Conservation (phyloP, 2,329 filamentous ascomycete species). For the Fonsecaea nubica region DNA sequence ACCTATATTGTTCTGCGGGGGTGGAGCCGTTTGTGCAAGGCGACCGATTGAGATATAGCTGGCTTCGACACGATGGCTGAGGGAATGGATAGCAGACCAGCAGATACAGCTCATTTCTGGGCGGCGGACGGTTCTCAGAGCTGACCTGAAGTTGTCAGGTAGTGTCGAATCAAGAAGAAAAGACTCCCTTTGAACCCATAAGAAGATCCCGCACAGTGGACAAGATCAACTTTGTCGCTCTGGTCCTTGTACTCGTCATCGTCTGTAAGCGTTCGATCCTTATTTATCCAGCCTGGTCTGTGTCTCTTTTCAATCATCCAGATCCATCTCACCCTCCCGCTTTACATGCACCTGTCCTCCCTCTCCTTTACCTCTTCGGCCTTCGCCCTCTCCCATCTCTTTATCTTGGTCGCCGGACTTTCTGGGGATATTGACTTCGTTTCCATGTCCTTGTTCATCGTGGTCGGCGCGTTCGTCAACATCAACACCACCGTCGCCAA, state of each 20-base stretch:
- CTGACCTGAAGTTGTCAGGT: neutral
- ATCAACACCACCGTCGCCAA: conserved; percentile 5
- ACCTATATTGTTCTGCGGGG: neutral
- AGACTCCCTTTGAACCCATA: neutral
- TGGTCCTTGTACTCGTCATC: neutral
- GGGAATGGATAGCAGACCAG: neutral
- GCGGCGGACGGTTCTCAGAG: neutral
- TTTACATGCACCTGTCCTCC: conserved; percentile 1
- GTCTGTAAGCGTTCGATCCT: neutral
- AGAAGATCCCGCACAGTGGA: neutral
- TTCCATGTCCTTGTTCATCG: neutral
- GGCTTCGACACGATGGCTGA: neutral
- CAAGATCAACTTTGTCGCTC: neutral
- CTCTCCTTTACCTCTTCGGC: neutral
- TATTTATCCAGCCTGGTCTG: neutral
- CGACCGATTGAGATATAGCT: neutral
- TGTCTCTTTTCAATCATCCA: conserved; percentile 20
- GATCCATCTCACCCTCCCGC: conserved; percentile 22
- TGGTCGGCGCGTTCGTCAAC: neutral
- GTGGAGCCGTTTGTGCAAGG: neutral
- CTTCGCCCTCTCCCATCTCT: neutral
- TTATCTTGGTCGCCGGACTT: neutral
- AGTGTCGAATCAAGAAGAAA: neutral
- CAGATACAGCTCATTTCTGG: neutral
- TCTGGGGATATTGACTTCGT: neutral